Percentiles rank a stretch among this genome's conserved stretches.
Evolutionary conservation across 148 eudicot genomes (phyloP).

Genomic region (Arbutus unedo): DNA sequence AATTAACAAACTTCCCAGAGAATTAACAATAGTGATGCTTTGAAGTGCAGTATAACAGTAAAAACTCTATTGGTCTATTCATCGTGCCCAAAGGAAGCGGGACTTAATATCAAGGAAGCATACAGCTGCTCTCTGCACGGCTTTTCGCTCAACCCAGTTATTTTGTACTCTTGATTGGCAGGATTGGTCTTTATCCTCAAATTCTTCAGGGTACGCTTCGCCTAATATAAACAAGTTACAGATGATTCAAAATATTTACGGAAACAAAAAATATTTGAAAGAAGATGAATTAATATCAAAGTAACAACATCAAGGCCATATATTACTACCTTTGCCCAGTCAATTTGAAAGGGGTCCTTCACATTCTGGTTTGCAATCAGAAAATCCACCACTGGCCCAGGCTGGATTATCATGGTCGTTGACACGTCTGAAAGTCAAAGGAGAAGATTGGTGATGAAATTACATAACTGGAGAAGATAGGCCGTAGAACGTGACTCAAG

Average conservation of each 20-base stretch:
- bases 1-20: neutral
- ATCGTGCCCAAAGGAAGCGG: neutral
- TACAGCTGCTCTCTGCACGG: conserved; percentile 74
- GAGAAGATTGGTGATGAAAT: neutral
- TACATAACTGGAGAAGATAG: neutral
- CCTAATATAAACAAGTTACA: conserved; percentile 36
- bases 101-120: neutral
- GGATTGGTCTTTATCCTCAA: conserved; percentile 76
- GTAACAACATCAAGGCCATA: neutral
- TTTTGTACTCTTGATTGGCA: conserved; percentile 73
- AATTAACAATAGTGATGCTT: neutral
- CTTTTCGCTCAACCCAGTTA: conserved; percentile 69
- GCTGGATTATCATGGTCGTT: conserved; percentile 92
- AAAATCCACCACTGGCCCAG: conserved; percentile 85
- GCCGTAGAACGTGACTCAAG: neutral
- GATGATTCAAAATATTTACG: neutral
- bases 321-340: conserved; percentile 69
- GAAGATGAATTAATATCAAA: neutral
- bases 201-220: conserved; percentile 77
- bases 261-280: neutral
- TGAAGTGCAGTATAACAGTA: neutral
- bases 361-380: conserved; percentile 76
- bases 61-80: neutral
- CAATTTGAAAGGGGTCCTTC: conserved; percentile 69
- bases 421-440: conserved; percentile 64